Base-by-base conservation (phyloP, 2,329 filamentous ascomycete genomes). In the Chrysosporium keratinophilum region DNA sequence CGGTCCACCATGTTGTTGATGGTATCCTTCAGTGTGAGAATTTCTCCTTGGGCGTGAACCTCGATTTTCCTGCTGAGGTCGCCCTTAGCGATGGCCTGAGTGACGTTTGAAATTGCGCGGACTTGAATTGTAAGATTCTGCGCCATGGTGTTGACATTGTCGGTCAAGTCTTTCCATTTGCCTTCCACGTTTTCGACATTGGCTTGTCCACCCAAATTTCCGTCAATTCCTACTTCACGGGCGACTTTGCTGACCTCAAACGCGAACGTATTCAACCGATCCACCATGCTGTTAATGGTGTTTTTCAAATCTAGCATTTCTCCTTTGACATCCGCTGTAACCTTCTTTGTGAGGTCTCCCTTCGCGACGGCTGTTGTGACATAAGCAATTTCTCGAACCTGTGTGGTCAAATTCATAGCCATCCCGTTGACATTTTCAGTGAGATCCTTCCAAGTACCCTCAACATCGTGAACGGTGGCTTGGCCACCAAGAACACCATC, bases 1-100 rank as follows among this genome's bases (percentile, higher is more conserved):
- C 91, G 83, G 67, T 90, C 90, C 60, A 97, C 91, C 91, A 96
- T 96, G 82, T 96, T 91, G 69, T 96, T 96, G 74, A 96, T 95
- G 42, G 91, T 97, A 65, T 94, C 88, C 68, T 96, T 96, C 50
- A 97, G 74, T 2, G 95, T 84, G 59, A 93, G 80, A 59, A 97
- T 95, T 71, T 97, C 91, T 71, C 91, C 91, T 70, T 91, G 89
- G 52, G 91, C 91, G 63, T 95, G 86, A 6, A 97, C 91, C 60
- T 95, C 87, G 63, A 97, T 95, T 73, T 93, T 93, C 69, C 90
- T 87, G 70, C 87, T 94, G 81, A 97, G 88, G 71, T 96, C 88
- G 65, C 91, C 91, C 66, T 93, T 89, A 60, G 90, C 90, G 70
- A 95, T 95, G 60, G 90, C 89, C 69, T 95, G 89, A 1, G 89